Evolutionary conservation across 805 yeast genomes (phyloP).

Genomic region (Wickerhamiella kurtzmanii): DNA sequence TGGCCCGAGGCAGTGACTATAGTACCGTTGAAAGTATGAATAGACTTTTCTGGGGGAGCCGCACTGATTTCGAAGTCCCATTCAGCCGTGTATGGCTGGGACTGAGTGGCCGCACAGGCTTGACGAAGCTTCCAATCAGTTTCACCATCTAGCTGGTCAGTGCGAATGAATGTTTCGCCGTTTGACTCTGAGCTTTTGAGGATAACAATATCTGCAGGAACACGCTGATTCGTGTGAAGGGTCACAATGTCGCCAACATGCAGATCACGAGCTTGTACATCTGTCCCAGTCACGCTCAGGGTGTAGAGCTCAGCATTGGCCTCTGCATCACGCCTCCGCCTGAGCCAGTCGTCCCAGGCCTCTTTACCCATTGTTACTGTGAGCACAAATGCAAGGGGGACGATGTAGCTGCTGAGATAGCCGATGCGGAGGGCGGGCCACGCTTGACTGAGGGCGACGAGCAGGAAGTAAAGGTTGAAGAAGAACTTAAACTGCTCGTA

Average conservation of each 20-base stretch:
- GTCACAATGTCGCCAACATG: constrained; percentile 77
- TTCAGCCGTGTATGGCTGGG: constrained; percentile 31
- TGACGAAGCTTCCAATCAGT: constrained; percentile 95
- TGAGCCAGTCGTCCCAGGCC: constrained; percentile 82
- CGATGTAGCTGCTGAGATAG: constrained; percentile 80
- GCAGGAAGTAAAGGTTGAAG: constrained; percentile 78
- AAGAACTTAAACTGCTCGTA: constrained; percentile 96
- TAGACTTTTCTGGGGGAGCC: constrained; percentile 71
- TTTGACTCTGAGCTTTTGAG: constrained; percentile 64
- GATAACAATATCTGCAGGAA: constrained; percentile 87
- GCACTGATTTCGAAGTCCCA: constrained; percentile 45
- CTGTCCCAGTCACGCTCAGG: constrained; percentile 32
- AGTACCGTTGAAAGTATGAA: constrained; percentile 39
- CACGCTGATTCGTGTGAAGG: constrained; percentile 65
- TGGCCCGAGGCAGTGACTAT: constrained; percentile 53
- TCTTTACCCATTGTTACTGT: constrained; percentile 91
- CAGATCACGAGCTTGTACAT: constrained; percentile 45
- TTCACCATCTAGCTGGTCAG: constrained; percentile 97
- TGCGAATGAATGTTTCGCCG: constrained; percentile 87
- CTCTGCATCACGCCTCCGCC: constrained; percentile 81
- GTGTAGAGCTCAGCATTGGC: constrained; percentile 76
- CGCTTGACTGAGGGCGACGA: constrained; percentile 89
- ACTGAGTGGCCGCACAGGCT: constrained; percentile 64
- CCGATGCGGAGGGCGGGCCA: constrained; percentile 87
- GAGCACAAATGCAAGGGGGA: constrained; percentile 86